Percentiles rank a stretch among this genome's conserved stretches.
Conservation (phyloP, 2,329 filamentous ascomycete genomes). For the Metarhizium sp. region DNA sequence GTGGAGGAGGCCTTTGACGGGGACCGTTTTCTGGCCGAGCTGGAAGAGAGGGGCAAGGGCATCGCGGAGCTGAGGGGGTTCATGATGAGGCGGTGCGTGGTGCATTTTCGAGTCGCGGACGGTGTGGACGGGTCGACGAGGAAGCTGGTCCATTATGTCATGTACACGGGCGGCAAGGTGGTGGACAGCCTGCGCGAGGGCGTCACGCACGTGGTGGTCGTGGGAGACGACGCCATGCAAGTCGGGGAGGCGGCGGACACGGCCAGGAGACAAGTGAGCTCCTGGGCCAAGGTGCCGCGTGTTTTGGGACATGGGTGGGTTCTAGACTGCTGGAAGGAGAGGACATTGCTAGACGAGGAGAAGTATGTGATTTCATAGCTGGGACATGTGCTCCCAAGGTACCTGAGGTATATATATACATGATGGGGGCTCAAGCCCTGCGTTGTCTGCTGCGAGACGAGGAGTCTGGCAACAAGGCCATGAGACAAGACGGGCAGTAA, state of each 20-base stretch:
- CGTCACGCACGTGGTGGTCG: slow-evolving; percentile 65
- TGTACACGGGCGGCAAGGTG: slow-evolving; percentile 60
- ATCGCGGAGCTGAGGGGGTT: slow-evolving; percentile 40
- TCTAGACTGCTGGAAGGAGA: slow-evolving; percentile 68
- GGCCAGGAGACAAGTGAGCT: slow-evolving; percentile 37
- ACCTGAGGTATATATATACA: background rate
- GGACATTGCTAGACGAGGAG: slow-evolving; percentile 74
- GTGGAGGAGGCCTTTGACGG: slow-evolving; percentile 32
- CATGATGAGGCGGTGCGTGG: slow-evolving; percentile 39
- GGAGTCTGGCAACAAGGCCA: too few relatives aligned
- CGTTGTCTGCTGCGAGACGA: too few relatives aligned
- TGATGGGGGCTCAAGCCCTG: too few relatives aligned
- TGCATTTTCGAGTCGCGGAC: slow-evolving; percentile 27
- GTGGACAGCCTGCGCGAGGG: slow-evolving; percentile 35
- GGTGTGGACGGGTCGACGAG: slow-evolving; percentile 26
- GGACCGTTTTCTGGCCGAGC: slow-evolving; percentile 38
- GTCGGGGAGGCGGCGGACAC: slow-evolving; percentile 27
- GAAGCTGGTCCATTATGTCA: slow-evolving; percentile 44
- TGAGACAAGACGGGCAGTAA: too few relatives aligned
- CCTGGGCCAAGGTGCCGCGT: slow-evolving; percentile 48
- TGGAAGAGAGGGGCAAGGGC: slow-evolving; percentile 47
- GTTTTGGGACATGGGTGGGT: slow-evolving; percentile 67
- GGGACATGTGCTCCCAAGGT: background rate
- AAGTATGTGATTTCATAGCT: slow-evolving; percentile 28
- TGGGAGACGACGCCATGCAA: slow-evolving; percentile 29